Base-by-base conservation (phyloP, 768 basidiomycete genomes). In the Kondoa malvinella region DNA sequence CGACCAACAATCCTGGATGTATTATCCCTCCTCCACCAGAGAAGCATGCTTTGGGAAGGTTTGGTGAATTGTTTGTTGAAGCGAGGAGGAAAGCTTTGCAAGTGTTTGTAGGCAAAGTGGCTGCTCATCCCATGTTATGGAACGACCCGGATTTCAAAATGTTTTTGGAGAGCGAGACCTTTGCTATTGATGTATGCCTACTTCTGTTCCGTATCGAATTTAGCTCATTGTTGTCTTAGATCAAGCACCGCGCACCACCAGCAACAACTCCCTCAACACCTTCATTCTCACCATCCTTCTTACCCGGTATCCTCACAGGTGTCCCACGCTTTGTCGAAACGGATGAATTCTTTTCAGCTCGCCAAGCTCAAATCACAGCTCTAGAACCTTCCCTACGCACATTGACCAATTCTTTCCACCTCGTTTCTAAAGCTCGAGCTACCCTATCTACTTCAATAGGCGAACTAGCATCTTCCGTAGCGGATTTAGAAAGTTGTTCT, bases 1-100 rank as follows among this genome's bases (percentile, higher is more conserved):
- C 85, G 0, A 76, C 78, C 72, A 96, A 96, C 77, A 97, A 97
- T 74, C 92, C 94, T 1, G 95, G 95, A 8, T 92, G 97, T 1
- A 87, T 97, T 50, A 91, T 99, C 0, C 95, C 95, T 4, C 94
- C 94, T 0, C 88, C 87, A 3, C 95, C 95, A 0, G 95, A 94
- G 77, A 99, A 99, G 81, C 89, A 87, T 69, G 80, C 89, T 0
- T 89, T 95, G 72, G 91, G 89, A 3, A 84, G 95, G 21, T 99
- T 99, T 77, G 88, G 91, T 72, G 86, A 91, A 63, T 83, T 86
- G 31, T 97, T 99, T 73, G 85, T 99, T 40, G 85, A 87, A 69
- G 88, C 90, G 71, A 83, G 95, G 1, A 82, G 94, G 27, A 75
- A 83, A 26, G 91, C 85, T 0, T 81, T 99, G 17, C 88, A 96